phyloP scores from a whole-genome alignment of 2,329 filamentous ascomycete genomes.

The Fonsecaea erecta region DNA sequence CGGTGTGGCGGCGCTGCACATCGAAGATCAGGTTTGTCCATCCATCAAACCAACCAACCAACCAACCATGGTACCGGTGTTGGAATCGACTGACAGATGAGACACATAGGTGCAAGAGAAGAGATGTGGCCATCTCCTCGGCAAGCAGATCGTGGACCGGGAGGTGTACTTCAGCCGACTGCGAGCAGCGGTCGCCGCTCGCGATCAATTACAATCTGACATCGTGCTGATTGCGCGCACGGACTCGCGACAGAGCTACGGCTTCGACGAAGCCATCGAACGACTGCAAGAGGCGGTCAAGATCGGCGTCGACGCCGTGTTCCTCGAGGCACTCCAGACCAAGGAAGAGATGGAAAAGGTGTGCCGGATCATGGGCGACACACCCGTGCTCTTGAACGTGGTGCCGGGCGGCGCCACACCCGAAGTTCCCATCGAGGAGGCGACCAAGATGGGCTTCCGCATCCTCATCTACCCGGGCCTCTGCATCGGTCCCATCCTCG shows the following conservation, averaged over 20 bases:
- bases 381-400: conserved; percentile 51
- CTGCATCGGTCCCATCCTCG: conserved; percentile 45
- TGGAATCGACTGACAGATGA: neutral
- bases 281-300: conserved; percentile 48
- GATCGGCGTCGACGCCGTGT: conserved; percentile 49
- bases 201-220: conserved; percentile 45
- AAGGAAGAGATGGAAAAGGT: conserved; percentile 45
- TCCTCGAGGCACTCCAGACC: conserved; percentile 49
- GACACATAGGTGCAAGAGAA: conserved; percentile 54
- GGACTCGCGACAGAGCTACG: conserved; percentile 43
- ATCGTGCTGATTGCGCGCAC: conserved; percentile 53
- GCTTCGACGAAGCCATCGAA: conserved; percentile 48
- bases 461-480: conserved; percentile 52
- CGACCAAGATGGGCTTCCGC: conserved; percentile 48
- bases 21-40: conserved; percentile 60
- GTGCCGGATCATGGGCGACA: conserved; percentile 45
- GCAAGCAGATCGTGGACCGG: conserved; percentile 47
- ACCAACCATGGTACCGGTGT: neutral
- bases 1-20: conserved; percentile 61
- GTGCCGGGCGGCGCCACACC: conserved; percentile 52
- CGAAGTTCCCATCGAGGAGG: conserved; percentile 46
- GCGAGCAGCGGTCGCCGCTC: conserved; percentile 47
- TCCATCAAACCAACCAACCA: too few species aligned
- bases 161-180: conserved; percentile 45
- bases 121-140: conserved; percentile 48